phyloP scores from a whole-genome alignment of 768 basidiomycete genomes.

The Paxillus involutus region DNA sequence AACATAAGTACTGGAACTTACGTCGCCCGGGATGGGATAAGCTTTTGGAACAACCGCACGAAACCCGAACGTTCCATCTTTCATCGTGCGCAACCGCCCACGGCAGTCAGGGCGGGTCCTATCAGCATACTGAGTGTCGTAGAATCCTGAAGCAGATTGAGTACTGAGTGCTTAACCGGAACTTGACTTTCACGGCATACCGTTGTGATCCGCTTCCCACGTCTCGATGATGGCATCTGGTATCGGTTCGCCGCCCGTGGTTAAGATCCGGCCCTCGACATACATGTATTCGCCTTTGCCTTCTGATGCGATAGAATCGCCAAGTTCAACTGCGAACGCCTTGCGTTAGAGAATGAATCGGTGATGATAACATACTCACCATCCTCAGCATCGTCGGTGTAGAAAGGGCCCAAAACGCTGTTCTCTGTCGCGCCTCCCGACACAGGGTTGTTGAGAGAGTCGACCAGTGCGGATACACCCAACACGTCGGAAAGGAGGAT shows the following conservation, averaged over 20 bases:
- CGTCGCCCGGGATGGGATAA: too few relatives aligned
- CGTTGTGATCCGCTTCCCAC: constrained; percentile 77
- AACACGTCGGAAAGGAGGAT: constrained; percentile 84
- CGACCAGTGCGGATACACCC: constrained; percentile 77
- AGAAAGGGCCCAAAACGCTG: constrained; percentile 83
- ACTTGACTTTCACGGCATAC: too few relatives aligned
- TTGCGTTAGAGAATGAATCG: not conserved
- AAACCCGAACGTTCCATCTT: too few relatives aligned
- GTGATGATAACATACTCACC: constrained; percentile 38
- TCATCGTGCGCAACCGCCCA: too few relatives aligned
- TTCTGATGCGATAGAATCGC: constrained; percentile 82
- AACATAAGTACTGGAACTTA: too few relatives aligned
- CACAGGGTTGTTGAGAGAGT: constrained; percentile 69
- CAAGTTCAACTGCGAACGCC: constrained; percentile 49
- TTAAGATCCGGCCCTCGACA: constrained; percentile 67
- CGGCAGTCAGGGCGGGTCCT: too few relatives aligned
- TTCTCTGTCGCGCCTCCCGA: constrained; percentile 65
- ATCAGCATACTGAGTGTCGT: too few relatives aligned
- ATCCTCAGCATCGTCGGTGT: constrained; percentile 72
- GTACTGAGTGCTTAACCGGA: too few relatives aligned
- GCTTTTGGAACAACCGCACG: too few relatives aligned
- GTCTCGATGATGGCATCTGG: constrained; percentile 70
- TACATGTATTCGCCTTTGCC: constrained; percentile 86
- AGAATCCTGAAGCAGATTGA: too few relatives aligned
- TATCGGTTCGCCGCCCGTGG: constrained; percentile 63